Conservation (phyloP, 768 basidiomycete genomes). For the Imleria badia region DNA sequence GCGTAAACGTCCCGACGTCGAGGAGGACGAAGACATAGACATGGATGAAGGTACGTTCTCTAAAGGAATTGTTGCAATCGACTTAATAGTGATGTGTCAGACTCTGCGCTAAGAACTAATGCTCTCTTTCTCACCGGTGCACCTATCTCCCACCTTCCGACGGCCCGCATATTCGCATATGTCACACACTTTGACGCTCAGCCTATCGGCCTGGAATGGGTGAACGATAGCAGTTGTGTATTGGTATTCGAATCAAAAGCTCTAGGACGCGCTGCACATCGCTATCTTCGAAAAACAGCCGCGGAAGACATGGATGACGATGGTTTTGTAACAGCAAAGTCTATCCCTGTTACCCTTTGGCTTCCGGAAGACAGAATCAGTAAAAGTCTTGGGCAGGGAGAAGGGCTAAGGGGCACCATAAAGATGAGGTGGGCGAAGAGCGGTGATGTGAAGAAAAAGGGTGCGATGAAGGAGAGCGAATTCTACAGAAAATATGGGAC, state of each 20-base stretch:
- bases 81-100: slow-evolving; percentile 29
- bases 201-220: slow-evolving; percentile 82
- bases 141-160: slow-evolving; percentile 74
- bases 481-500: slow-evolving; percentile 78
- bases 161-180: slow-evolving; percentile 77
- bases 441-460: slow-evolving; percentile 76
- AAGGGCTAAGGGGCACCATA: slow-evolving; percentile 64
- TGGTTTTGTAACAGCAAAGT: slow-evolving; percentile 60
- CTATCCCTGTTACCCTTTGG: slow-evolving; percentile 74
- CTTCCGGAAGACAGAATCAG: slow-evolving; percentile 78
- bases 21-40: slow-evolving; percentile 38
- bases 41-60: slow-evolving; percentile 31
- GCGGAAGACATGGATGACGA: slow-evolving; percentile 52
- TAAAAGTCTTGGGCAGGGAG: slow-evolving; percentile 65
- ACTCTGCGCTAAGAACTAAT: slow-evolving; percentile 52
- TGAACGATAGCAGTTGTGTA: slow-evolving; percentile 80
- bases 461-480: slow-evolving; percentile 68
- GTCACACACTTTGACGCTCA: slow-evolving; percentile 73
- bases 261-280: slow-evolving; percentile 52
- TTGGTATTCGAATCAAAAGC: slow-evolving; percentile 65
- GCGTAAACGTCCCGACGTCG: slow-evolving; percentile 49
- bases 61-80: neutral
- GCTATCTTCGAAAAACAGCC: slow-evolving; percentile 49
- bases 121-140: slow-evolving; percentile 72
- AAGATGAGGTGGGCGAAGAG: slow-evolving; percentile 73